phyloP scores from a whole-genome alignment of 2,329 filamentous ascomycete genomes.

The Epichloe uncinata region DNA sequence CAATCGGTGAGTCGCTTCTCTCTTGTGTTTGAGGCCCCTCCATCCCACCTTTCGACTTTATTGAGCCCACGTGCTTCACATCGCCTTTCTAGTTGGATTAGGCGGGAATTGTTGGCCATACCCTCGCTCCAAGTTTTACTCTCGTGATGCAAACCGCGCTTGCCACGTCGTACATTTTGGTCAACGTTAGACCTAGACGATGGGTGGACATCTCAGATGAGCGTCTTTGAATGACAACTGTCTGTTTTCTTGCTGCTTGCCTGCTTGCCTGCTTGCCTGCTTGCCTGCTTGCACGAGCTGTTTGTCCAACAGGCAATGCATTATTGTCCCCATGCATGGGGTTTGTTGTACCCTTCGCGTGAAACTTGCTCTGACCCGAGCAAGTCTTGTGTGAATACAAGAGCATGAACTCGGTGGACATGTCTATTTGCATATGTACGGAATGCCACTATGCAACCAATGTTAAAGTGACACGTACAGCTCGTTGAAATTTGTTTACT shows the following conservation, averaged over 20 bases:
- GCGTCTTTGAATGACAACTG: background rate
- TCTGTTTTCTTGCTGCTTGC: background rate
- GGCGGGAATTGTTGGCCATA: background rate
- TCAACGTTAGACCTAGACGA: background rate
- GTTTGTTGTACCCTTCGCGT: background rate
- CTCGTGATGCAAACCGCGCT: background rate
- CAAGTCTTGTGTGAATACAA: background rate
- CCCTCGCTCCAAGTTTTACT: background rate
- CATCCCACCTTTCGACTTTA: background rate
- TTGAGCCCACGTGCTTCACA: conserved; percentile 30
- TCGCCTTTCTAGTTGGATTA: conserved; percentile 23
- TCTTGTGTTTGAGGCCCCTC: background rate
- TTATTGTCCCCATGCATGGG: background rate
- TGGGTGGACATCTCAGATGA: background rate
- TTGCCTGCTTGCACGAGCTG: background rate
- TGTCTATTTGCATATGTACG: background rate
- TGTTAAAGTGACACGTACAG: background rate
- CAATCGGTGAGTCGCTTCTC: conserved; percentile 37
- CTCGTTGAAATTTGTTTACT: background rate
- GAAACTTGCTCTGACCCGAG: background rate
- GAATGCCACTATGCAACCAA: background rate
- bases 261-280: background rate
- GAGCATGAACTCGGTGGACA: background rate
- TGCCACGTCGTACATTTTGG: background rate
- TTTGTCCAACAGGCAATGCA: background rate